Evolutionary conservation across 164 flowering plant species (phyloP).

Genomic region (Chloranthus sessilifolius): DNA sequence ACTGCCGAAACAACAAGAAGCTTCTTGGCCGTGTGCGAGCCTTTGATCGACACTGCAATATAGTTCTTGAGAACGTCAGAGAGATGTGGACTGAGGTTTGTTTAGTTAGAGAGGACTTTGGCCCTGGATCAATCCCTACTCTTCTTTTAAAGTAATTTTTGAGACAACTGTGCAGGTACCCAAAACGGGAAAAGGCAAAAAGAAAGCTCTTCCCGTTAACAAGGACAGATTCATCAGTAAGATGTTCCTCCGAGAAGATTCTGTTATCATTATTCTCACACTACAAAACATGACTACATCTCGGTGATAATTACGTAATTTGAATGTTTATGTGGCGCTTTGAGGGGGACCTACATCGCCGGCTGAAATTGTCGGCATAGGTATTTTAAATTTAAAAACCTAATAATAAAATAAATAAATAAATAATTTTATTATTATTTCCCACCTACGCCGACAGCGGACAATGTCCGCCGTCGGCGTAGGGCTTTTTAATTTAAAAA

Average conservation of each 20-base stretch:
- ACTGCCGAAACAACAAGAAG: conserved; percentile 82
- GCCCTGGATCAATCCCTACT: too few species aligned
- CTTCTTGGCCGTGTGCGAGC: conserved; percentile 87
- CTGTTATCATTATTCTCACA: conserved; percentile 83
- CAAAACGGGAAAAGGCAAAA: conserved; percentile 94
- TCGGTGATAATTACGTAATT: too few species aligned
- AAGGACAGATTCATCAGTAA: conserved; percentile 89
- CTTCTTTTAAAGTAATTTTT: not conserved
- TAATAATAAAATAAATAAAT: too few species aligned
- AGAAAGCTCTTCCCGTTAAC: conserved; percentile 76
- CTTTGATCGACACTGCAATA: conserved; percentile 89
- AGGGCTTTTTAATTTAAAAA: too few species aligned
- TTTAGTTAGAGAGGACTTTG: conserved; percentile 1
- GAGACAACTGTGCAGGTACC: conserved; percentile 21
- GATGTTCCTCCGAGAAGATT: conserved; percentile 89
- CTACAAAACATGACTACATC: too few species aligned
- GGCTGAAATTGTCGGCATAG: too few species aligned
- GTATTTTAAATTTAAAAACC: too few species aligned
- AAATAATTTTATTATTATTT: too few species aligned
- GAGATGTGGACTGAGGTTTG: conserved; percentile 97
- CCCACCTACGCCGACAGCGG: too few species aligned
- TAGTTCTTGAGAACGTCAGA: conserved; percentile 88
- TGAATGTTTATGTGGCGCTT: too few species aligned
- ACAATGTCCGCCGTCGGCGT: too few species aligned
- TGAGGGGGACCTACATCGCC: too few species aligned